Base-by-base conservation (phyloP, 345 rosid species). In the Draba incana region DNA sequence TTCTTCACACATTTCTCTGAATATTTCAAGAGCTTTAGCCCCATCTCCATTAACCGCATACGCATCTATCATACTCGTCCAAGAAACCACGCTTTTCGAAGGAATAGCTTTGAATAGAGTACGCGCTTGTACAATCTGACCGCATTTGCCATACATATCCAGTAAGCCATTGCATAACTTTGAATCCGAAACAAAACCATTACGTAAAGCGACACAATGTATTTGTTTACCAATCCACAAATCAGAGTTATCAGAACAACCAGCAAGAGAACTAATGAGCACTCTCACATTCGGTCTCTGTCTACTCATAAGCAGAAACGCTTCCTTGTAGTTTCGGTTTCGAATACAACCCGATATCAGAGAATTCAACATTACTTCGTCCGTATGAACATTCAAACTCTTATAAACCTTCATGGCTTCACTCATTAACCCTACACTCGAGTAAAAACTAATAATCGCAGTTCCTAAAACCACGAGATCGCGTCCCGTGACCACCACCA, bases 51-150 rank as follows among this genome's bases (percentile, higher is more conserved):
- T 84, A 54, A 77, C 87, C 43, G 92, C 88, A 73, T 82, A 85
- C 42, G 85, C 97, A 62, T 81, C 85, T 8, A 91, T 87, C 92
- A 88, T 78, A 75, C 86, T 84, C 48, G 93, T 91, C 92, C 93
- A 91, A 25, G 97, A 83, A 64, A 88, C 79, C 28, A 88, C 92
- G 52, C 69, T 78, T 81, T 71, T 91, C 8, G 37, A 50, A 15
- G 27, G 55, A 43, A 88, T 76, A 15, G 78, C 20, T 25, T 71
- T 82, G 68, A 91, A 91, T 57, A 84, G 0, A 20, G 77, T 57
- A 75, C 76, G 46, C 12, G 92, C 86, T 61, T 68, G 48, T 37
- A 35, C 49, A 54, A 78, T 73, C 73, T 64, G 83, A 51, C 96
- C 93, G 1, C 88, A 83, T 78, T 91, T 92, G 2, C 90, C 91